Conservation (phyloP, 441 rosid species). For the Melastoma candidum region DNA sequence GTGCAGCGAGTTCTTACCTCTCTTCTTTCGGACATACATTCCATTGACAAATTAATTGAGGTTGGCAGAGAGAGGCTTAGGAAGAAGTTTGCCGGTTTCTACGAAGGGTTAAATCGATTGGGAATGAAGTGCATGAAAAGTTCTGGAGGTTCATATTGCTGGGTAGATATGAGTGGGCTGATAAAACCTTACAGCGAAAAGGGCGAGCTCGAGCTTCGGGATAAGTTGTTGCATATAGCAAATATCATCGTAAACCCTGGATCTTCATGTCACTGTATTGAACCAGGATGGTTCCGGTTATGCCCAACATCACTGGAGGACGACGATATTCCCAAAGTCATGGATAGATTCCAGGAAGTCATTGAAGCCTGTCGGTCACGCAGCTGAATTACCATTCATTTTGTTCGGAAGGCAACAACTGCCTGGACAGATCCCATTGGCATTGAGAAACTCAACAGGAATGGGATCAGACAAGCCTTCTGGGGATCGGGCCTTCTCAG, state of each 20-base stretch:
- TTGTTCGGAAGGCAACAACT: constrained; percentile 4
- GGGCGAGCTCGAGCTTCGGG: constrained; percentile 89
- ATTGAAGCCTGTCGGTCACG: constrained; percentile 47
- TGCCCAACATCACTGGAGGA: constrained; percentile 58
- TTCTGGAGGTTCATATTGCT: constrained; percentile 64
- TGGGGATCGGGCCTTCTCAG: too few relatives aligned
- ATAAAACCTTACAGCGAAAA: constrained; percentile 66
- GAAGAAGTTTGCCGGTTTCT: constrained; percentile 25
- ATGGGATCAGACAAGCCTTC: too few relatives aligned
- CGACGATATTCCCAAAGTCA: constrained; percentile 46
- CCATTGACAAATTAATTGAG: constrained; percentile 32
- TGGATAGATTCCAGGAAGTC: constrained; percentile 52
- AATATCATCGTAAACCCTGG: constrained; percentile 77
- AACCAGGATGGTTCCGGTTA: constrained; percentile 85
- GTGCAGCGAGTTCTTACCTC: constrained; percentile 48
- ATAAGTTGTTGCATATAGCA: constrained; percentile 54
- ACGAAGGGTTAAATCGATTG: constrained; percentile 47
- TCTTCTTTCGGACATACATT: constrained; percentile 42
- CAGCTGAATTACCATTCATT: constrained; percentile 30
- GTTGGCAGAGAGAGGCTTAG: constrained; percentile 44
- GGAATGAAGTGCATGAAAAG: constrained; percentile 48
- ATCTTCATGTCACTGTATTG: constrained; percentile 83
- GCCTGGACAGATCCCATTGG: too few relatives aligned
- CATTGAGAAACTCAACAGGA: too few relatives aligned
- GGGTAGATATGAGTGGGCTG: constrained; percentile 81